Evolutionary conservation across 2,329 filamentous ascomycete genomes (phyloP).

Genomic region (Huntiella moniliformis): DNA sequence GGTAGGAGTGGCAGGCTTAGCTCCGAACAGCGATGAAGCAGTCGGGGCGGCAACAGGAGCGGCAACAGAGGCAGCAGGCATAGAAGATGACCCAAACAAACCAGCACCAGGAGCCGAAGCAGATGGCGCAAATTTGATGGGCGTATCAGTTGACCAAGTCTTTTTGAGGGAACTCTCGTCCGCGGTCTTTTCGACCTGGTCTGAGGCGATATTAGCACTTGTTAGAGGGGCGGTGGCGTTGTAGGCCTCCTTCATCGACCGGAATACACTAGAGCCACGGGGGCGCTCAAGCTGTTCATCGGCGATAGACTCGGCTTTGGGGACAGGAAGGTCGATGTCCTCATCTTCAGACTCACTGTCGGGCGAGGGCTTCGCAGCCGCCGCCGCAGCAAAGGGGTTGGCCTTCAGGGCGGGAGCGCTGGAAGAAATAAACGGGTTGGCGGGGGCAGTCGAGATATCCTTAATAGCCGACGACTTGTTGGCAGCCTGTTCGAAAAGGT

Average conservation of each 20-base stretch:
- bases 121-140: conserved; percentile 34
- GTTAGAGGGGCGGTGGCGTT: conserved; percentile 26
- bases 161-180: conserved; percentile 22
- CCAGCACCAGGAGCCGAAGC: conserved; percentile 13
- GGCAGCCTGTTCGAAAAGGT: conserved; percentile 37
- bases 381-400: conserved; percentile 18
- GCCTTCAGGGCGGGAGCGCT: background rate
- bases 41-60: conserved; percentile 12
- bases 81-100: conserved; percentile 12
- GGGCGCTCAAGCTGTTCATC: background rate
- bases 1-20: conserved; percentile 19
- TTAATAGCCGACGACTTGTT: conserved; percentile 9
- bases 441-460: conserved; percentile 15
- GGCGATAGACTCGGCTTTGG: conserved; percentile 1
- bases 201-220: conserved; percentile 24
- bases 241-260: conserved; percentile 31
- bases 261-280: conserved; percentile 28
- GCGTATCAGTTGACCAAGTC: conserved; percentile 30
- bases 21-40: conserved; percentile 14
- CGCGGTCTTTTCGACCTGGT: conserved; percentile 12
- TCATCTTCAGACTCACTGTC: conserved; percentile 30
- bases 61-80: conserved; percentile 16
- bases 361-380: conserved; percentile 32
- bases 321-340: conserved; percentile 20
- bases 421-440: conserved; percentile 36